These are phyloP conservation scores for Coffea eugenioides DNA, from an alignment of 257 asterid genomes.

Conservation along the genomic window DNA sequence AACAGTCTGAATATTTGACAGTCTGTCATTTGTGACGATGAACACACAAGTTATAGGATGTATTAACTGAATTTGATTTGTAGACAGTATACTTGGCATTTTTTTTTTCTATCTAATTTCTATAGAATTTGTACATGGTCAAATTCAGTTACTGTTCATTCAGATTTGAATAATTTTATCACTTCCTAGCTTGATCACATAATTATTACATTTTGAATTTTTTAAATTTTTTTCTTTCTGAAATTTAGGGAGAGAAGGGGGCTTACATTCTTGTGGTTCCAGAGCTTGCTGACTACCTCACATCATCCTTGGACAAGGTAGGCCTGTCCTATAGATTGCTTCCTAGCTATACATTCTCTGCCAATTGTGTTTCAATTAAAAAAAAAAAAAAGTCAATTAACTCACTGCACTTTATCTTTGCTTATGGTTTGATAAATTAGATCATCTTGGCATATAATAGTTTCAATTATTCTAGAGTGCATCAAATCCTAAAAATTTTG, in stretches of 20 bases:
- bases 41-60: neutral
- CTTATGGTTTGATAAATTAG: neutral
- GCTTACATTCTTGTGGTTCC: slow-evolving; percentile 91
- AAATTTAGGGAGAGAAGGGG: slow-evolving; percentile 80
- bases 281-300: slow-evolving; percentile 79
- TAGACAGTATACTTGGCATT: neutral
- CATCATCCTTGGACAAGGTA: slow-evolving; percentile 80
- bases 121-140: neutral
- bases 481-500: neutral
- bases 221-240: neutral
- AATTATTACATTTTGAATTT: neutral
- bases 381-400: neutral
- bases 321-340: neutral
- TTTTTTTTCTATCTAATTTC: too few relatives aligned
- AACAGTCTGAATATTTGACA: neutral
- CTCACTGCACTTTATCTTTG: neutral
- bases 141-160: neutral
- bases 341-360: neutral
- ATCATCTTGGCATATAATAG: neutral
- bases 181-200: neutral
- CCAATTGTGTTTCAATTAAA: neutral
- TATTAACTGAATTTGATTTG: too few relatives aligned
- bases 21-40: too few relatives aligned
- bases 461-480: neutral
- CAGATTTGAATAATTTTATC: too few relatives aligned